Base-by-base conservation (phyloP, 2,329 filamentous ascomycete genomes). In the Fusarium gaditjirri region DNA sequence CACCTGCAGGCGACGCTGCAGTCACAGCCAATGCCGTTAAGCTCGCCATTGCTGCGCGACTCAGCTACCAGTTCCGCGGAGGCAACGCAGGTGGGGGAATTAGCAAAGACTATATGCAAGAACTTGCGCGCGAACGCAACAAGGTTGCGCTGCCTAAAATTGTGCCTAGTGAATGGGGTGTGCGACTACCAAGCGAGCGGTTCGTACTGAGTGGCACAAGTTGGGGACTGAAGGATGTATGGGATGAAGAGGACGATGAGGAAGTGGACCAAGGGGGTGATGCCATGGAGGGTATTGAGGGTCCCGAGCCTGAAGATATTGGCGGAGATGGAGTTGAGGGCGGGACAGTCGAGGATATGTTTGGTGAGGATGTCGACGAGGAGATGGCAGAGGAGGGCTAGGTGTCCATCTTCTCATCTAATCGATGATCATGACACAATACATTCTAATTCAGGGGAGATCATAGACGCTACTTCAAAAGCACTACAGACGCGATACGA, bases 71-170 rank as follows among this genome's bases (percentile, higher is more conserved):
- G 78, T 94, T 94, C 81, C 84, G 87, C 69, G 82, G 88, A 69
- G 85, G 86, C 77, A 84, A 84, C 57, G 84, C 84, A 23, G 85
- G 83, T 13, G 83, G 86, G 38, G 88, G 88, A 13, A 83, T 89
- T 55, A 88, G 86, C 80, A 95, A 95, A 78, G 93, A 95, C 73
- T 94, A 92, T 80, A 86, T 95, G 84, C 83, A 91, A 62, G 92
- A 94, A 79, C 84, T 94, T n/a, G 93, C 92, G 17, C 85, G 87
- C 70, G 90, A 92, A 78, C 84, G 91, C 71, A 94, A 94, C 82
- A 89, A 88, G 75, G 84, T 92, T 33, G 87, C 86, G 2, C 81
- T 94, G 70, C 91, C 91, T 25, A 86, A 87, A 68, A 87, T 92
- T 21, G 83, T 88, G 17, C 86, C 88, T 44, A 89, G 88, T 75